These are phyloP conservation scores for Chlorella sp. DNA, from an alignment of 139 green algal genomes.

Conservation along the genomic window DNA sequence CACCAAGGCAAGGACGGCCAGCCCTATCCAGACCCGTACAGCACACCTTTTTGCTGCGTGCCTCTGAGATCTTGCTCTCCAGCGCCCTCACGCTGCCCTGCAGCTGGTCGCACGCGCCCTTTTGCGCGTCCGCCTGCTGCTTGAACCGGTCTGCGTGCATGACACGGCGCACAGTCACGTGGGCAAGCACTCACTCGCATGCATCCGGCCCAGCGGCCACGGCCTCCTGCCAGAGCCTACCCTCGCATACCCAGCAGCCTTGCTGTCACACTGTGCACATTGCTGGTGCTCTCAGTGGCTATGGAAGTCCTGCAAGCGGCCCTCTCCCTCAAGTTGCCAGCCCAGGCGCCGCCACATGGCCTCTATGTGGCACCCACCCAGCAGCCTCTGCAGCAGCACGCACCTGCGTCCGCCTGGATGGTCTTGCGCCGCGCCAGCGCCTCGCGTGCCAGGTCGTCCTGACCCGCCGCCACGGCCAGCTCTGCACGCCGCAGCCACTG, in stretches of 20 bases:
- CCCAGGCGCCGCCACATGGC: too few relatives aligned
- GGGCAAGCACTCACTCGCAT: too few relatives aligned
- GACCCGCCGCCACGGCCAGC: slow-evolving; percentile 81
- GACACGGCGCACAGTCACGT: not conserved
- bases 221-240: too few relatives aligned
- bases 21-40: too few relatives aligned
- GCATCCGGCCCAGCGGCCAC: too few relatives aligned
- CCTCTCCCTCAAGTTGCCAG: too few relatives aligned
- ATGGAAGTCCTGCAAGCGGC: too few relatives aligned
- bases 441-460: slow-evolving; percentile 91
- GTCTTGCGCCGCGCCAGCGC: slow-evolving; percentile 78
- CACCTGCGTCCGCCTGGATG: slow-evolving; percentile 55
- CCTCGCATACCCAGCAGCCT: not conserved
- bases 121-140: slow-evolving; percentile 73
- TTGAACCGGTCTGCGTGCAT: slow-evolving; percentile 42
- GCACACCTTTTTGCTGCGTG: slow-evolving; percentile 39
- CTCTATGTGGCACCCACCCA: too few relatives aligned
- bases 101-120: slow-evolving; percentile 80
- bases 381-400: not conserved
- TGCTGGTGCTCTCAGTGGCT: not conserved
- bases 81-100: slow-evolving; percentile 70
- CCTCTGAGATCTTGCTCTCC: slow-evolving; percentile 77
- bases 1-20: too few relatives aligned
- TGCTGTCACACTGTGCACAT: not conserved
- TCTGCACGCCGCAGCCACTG: slow-evolving; percentile 66